phyloP scores from a whole-genome alignment of 805 yeast species.

The Debaryomyces prosopidis region DNA sequence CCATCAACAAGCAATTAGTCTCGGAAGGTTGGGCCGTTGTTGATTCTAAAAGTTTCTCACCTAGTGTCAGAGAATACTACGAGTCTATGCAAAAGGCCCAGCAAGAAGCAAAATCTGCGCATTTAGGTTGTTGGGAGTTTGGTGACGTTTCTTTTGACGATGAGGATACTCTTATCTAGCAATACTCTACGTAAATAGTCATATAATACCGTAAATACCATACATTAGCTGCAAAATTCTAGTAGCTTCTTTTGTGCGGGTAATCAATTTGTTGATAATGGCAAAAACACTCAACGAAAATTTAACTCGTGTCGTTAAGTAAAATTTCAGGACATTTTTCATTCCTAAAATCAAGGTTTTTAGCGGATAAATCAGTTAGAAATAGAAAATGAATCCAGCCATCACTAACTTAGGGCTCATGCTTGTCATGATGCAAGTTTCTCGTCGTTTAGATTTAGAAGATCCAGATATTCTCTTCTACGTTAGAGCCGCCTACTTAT shows the following conservation, averaged over 20 bases:
- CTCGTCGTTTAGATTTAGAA: slow-evolving; percentile 86
- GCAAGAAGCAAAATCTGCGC: slow-evolving; percentile 46
- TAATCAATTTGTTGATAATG: not conserved
- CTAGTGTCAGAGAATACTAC: slow-evolving; percentile 35
- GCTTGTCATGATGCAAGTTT: slow-evolving; percentile 95
- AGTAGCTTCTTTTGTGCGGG: not conserved
- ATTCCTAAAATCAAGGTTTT: not conserved
- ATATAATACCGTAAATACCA: not conserved
- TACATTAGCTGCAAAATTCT: not conserved
- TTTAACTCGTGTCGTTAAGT: too few species aligned
- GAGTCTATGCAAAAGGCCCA: slow-evolving; percentile 44
- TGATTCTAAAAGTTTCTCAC: slow-evolving; percentile 27
- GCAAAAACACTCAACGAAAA: not conserved
- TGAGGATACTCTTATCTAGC: slow-evolving; percentile 14
- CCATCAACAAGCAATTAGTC: slow-evolving; percentile 61
- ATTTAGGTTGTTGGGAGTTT: slow-evolving; percentile 71
- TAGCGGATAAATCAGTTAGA: not conserved
- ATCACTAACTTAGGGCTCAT: slow-evolving; percentile 81
- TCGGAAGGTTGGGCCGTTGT: slow-evolving; percentile 62
- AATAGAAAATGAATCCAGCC: slow-evolving; percentile 74
- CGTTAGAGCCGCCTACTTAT: slow-evolving; percentile 70
- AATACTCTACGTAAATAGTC: not conserved
- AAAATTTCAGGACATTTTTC: too few species aligned
- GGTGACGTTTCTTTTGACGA: slow-evolving; percentile 71
- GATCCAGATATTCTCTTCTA: slow-evolving; percentile 71